Percentiles rank a stretch among this genome's conserved stretches.
These are phyloP conservation scores for Oryza punctata DNA, from an alignment of 176 grass and related monocot genomes.

Conservation along the genomic window DNA sequence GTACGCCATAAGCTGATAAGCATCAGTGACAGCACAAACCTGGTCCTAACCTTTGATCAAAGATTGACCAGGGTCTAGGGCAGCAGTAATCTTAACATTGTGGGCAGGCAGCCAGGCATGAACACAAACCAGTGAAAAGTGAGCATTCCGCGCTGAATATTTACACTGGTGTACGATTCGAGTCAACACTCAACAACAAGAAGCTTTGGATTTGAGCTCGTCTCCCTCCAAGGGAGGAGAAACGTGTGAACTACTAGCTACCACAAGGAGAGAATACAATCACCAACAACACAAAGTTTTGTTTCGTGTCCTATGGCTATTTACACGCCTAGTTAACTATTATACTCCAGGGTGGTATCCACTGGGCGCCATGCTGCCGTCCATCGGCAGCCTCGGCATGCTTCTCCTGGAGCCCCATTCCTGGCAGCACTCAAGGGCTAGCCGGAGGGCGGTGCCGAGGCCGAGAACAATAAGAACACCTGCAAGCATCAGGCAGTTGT, in stretches of 20 bases:
- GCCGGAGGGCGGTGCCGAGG: conserved; percentile 87
- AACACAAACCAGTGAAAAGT: background rate
- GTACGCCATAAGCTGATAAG: too few species aligned
- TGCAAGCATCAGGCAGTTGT: conserved; percentile 36
- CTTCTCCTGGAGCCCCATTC: conserved; percentile 71
- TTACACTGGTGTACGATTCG: conserved; percentile 33
- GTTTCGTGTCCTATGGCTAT: conserved; percentile 32
- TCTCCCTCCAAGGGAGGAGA: conserved; percentile 31
- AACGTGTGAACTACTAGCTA: conserved; percentile 39
- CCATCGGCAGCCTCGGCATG: conserved; percentile 48
- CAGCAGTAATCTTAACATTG: background rate
- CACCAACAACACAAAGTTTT: conserved; percentile 9
- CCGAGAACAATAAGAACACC: conserved; percentile 93
- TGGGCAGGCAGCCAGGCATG: too few species aligned
- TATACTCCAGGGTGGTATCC: conserved; percentile 85
- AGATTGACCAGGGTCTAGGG: background rate
- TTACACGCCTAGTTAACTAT: conserved; percentile 51
- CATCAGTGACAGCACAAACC: too few species aligned
- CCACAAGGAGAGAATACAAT: conserved; percentile 32
- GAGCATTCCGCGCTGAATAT: conserved; percentile 8
- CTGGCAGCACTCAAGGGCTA: conserved; percentile 89
- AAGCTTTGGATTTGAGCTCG: conserved; percentile 37
- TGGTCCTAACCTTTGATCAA: too few species aligned
- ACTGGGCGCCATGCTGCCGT: conserved; percentile 52
- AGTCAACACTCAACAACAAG: conserved; percentile 21